Base-by-base conservation (phyloP, 2,329 filamentous ascomycete species). In the Cytospora paraplurivora region DNA sequence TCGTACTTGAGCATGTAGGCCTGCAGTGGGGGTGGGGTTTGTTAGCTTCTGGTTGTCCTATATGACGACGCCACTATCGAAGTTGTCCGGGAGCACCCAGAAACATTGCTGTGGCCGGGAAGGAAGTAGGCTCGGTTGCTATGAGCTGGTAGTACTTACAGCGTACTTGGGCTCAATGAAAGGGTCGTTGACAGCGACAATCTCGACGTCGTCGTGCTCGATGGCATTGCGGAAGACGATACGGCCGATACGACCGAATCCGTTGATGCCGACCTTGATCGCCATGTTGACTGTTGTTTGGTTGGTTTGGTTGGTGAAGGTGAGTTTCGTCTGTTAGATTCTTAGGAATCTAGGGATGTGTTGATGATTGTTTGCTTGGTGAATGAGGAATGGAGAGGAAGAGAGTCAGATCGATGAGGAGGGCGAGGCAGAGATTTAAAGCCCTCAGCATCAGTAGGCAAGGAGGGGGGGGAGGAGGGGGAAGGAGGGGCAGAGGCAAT, bases 1-100 rank as follows among this genome's bases (percentile, higher is more conserved):
- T 99, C 95, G 81, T 98, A 98, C 87, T 96, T 96, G 84, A 99
- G 90, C 95, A 98, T 98, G 89, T 98, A 98, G 78, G 91, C 92
- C 93, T 97, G 68, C 33, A 64, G 41, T 44, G 58, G 59, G 49
- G 69, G 49, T 57, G 62, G 44, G 52, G n/a, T 35, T 38, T 4
- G 73, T 78, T 67, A 78, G 76, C 68, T 68, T 60, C 59, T 56
- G 49, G 53, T 59, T 57, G 44, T 21, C 33, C 8, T 19, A 56
- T 32, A 55, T n/a, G 44, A 35, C 47, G 32, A 47, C 21, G 21
- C 21, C 44, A 47, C n/a, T 27, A 32, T 12, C 32, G 12, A 21
- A 35, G 38, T 10, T 44, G 50, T n/a, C n/a, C 27, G 37, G 27
- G 11, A n/a, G 21, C 13, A 3, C 21, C 15, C 7, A 27, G n/a